Conservation (phyloP, 352 stramenopile species). For the Thraustochytrium striatum region DNA sequence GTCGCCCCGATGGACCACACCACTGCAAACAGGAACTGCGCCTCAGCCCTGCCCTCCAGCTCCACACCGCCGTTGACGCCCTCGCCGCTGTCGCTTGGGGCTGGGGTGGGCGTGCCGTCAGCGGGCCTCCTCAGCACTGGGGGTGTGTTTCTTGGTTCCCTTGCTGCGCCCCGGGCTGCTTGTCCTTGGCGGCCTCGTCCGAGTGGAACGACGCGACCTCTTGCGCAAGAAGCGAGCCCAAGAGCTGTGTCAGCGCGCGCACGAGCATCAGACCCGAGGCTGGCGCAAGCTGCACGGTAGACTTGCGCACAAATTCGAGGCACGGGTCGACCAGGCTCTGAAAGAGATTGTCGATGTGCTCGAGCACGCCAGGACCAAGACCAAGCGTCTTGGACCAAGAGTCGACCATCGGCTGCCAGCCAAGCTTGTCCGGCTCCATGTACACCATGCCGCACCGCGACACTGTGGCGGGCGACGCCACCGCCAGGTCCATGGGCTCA, state of each 20-base stretch:
- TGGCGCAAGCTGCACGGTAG: constrained; percentile 59
- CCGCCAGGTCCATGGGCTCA: constrained; percentile 85
- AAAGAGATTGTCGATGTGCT: constrained; percentile 61
- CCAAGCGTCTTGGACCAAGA: constrained; percentile 65
- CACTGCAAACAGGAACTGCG: constrained; percentile 79
- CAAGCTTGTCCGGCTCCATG: constrained; percentile 76
- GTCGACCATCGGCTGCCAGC: constrained; percentile 56
- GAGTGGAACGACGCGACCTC: no score
- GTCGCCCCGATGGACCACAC: constrained; percentile 85
- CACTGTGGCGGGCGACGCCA: constrained; percentile 87
- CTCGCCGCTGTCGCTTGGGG: no score
- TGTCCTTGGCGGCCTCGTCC: no score
- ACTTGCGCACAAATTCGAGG: constrained; percentile 61
- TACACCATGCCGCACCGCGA: constrained; percentile 91
- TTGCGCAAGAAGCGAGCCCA: constrained; percentile 70
- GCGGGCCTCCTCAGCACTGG: no score
- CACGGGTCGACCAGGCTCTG: constrained; percentile 78
- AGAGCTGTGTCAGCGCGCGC: constrained; percentile 73
- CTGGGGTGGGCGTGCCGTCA: no score
- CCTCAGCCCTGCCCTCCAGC: constrained; percentile 58
- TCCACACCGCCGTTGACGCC: not conserved
- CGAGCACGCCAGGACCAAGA: no score
- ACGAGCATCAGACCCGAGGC: constrained; percentile 73
- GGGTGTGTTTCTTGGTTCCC: no score
- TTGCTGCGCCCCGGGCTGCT: no score